Conservation (phyloP, 2,329 filamentous ascomycete genomes). For the Escovopsis weberi region DNA sequence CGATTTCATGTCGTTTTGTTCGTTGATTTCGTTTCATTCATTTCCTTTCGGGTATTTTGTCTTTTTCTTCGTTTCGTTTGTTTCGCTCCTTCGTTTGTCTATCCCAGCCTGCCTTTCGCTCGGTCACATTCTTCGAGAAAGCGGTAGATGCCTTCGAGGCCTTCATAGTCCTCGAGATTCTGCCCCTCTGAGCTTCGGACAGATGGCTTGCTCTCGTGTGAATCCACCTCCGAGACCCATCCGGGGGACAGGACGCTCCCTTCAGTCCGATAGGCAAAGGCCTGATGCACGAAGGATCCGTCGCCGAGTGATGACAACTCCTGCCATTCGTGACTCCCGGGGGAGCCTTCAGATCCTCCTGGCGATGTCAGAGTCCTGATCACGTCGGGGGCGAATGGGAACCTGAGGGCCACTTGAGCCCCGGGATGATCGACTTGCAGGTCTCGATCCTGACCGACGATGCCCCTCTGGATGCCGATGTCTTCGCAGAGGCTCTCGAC, state of each 20-base stretch:
- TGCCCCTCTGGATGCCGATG: slow-evolving; percentile 65
- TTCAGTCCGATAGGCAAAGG: slow-evolving; percentile 27
- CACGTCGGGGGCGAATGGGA: slow-evolving; percentile 63
- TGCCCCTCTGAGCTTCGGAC: slow-evolving; percentile 29
- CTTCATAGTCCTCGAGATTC: slow-evolving; percentile 35
- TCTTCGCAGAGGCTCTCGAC: slow-evolving; percentile 78
- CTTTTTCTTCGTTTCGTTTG: too few species aligned
- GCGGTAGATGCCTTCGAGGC: slow-evolving; percentile 41
- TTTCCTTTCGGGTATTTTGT: too few species aligned
- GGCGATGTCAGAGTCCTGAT: slow-evolving; percentile 27
- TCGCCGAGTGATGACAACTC: slow-evolving; percentile 20
- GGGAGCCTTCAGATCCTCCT: slow-evolving; percentile 32
- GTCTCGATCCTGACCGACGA: slow-evolving; percentile 61
- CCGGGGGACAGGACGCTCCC: slow-evolving; percentile 21
- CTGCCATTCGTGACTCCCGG: slow-evolving; percentile 25
- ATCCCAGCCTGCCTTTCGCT: slow-evolving; percentile 19
- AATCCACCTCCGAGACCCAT: slow-evolving; percentile 33
- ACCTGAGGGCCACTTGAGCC: slow-evolving; percentile 61
- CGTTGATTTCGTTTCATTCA: too few species aligned
- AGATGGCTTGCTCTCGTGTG: slow-evolving; percentile 37
- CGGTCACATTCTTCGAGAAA: slow-evolving; percentile 45
- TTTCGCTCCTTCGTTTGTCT: slow-evolving; percentile 3
- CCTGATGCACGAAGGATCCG: slow-evolving; percentile 23
- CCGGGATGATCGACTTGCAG: slow-evolving; percentile 51
- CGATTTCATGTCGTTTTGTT: too few species aligned